Conservation (phyloP, 495 filamentous ascomycete genomes). For the Aspergillus mulundensis region DNA sequence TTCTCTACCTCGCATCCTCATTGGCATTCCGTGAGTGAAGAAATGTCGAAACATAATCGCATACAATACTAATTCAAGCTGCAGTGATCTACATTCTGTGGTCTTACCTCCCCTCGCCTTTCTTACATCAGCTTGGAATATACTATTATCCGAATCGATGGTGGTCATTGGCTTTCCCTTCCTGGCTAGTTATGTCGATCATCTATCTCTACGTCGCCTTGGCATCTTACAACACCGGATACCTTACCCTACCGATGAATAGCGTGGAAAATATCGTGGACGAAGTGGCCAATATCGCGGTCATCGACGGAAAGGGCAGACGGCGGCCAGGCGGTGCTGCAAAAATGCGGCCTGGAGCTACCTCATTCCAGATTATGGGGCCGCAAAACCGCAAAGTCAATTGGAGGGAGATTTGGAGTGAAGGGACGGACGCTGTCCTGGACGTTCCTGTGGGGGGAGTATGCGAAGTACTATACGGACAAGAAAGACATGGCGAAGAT, state of each 20-base stretch:
- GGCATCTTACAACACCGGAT: constrained; percentile 83
- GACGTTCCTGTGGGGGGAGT: constrained; percentile 94
- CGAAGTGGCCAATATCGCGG: constrained; percentile 79
- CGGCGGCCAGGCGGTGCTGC: constrained; percentile 44
- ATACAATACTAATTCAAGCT: background rate
- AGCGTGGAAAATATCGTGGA: constrained; percentile 90
- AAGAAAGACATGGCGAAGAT: constrained; percentile 39
- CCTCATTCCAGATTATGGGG: constrained; percentile 45
- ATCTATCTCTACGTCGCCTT: constrained; percentile 94
- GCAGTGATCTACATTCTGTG: constrained; percentile 84
- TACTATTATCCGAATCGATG: constrained; percentile 96
- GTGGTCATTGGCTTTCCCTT: constrained; percentile 91
- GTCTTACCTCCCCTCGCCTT: constrained; percentile 87
- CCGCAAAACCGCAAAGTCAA: constrained; percentile 48
- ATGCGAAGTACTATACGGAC: constrained; percentile 73
- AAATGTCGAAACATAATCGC: too few species aligned
- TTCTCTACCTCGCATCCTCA: constrained; percentile 81
- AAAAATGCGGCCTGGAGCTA: constrained; percentile 44
- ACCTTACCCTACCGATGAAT: constrained; percentile 75
- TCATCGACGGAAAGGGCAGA: constrained; percentile 67
- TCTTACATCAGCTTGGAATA: constrained; percentile 89
- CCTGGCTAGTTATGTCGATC: constrained; percentile 81
- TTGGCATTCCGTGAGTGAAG: constrained; percentile 59
- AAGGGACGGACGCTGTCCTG: constrained; percentile 95
- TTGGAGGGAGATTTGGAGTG: constrained; percentile 81